Evolutionary conservation across 1,139 yeast genomes (phyloP).

Genomic region (Saccharomyces hybrid): DNA sequence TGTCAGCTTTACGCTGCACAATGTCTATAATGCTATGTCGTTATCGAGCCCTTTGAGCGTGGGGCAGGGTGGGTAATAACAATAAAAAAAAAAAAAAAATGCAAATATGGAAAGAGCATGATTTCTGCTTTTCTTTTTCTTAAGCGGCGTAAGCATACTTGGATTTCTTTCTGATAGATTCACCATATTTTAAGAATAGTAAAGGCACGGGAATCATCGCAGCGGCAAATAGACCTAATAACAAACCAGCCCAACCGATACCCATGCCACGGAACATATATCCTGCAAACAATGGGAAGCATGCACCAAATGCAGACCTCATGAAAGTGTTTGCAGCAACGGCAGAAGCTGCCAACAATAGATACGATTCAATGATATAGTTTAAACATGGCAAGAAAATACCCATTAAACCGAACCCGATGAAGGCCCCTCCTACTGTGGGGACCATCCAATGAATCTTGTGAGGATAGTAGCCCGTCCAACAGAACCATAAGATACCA

Average conservation of each 20-base stretch:
- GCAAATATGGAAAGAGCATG: not conserved
- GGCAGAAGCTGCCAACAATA: conserved; percentile 80
- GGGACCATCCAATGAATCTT: conserved; percentile 83
- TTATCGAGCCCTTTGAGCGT: not conserved
- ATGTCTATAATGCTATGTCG: not conserved
- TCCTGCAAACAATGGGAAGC: conserved; percentile 72
- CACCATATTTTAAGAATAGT: conserved; percentile 51
- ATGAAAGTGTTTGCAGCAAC: conserved; percentile 80
- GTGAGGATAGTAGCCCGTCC: conserved; percentile 71
- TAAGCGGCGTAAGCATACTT: conserved; percentile 40
- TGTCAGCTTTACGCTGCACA: not conserved
- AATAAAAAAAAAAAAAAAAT: not conserved
- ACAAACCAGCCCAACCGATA: conserved; percentile 74
- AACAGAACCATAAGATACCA: conserved; percentile 78
- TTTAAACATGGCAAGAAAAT: conserved; percentile 73
- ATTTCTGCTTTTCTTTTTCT: conserved; percentile 28
- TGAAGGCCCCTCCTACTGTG: conserved; percentile 58
- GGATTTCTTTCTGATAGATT: conserved; percentile 46
- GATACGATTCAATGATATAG: conserved; percentile 73
- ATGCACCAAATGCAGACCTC: conserved; percentile 59
- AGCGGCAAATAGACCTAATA: conserved; percentile 62
- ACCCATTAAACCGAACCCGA: conserved; percentile 68
- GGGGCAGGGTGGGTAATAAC: not conserved
- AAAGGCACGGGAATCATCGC: conserved; percentile 62
- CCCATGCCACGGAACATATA: conserved; percentile 72